These are phyloP conservation scores for Podaxis carcinomalis DNA, from an alignment of 768 basidiomycete species.

Conservation along the genomic window DNA sequence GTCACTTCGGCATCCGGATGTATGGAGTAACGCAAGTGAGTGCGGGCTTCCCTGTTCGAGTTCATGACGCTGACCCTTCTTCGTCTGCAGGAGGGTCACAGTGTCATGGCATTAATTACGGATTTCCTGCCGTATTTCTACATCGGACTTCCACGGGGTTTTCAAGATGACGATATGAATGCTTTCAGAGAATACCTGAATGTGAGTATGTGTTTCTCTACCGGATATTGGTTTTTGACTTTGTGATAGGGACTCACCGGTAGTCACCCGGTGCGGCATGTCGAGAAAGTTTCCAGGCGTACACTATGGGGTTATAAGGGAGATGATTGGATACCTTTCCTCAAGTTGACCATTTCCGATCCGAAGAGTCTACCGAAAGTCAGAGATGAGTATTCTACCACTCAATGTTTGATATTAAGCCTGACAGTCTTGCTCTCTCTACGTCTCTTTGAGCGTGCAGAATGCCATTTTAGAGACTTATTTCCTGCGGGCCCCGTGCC, in stretches of 20 bases:
- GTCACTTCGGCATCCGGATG: slow-evolving; percentile 46
- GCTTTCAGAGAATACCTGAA: slow-evolving; percentile 71
- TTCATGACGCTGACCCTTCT: not conserved
- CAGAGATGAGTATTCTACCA: slow-evolving; percentile 67
- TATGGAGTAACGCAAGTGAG: slow-evolving; percentile 88
- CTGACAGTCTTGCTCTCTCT: slow-evolving; percentile 21
- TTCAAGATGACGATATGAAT: slow-evolving; percentile 59
- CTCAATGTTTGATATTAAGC: slow-evolving; percentile 1
- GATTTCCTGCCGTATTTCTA: slow-evolving; percentile 94
- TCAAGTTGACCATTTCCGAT: slow-evolving; percentile 77
- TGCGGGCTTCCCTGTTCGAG: not conserved
- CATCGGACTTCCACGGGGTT: slow-evolving; percentile 81
- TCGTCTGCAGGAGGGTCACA: slow-evolving; percentile 66
- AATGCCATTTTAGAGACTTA: slow-evolving; percentile 61
- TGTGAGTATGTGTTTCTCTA: slow-evolving; percentile 39
- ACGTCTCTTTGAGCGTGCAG: slow-evolving; percentile 72
- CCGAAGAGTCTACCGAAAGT: slow-evolving; percentile 81
- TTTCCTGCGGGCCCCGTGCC: slow-evolving; percentile 43
- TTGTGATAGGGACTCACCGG: slow-evolving; percentile 1
- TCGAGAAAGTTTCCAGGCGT: slow-evolving; percentile 61
- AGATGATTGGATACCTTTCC: slow-evolving; percentile 72
- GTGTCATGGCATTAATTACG: slow-evolving; percentile 78
- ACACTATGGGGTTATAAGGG: slow-evolving; percentile 89
- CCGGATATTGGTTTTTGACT: not conserved
- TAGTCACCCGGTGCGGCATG: slow-evolving; percentile 27